Evolutionary conservation across 2,329 filamentous ascomycete genomes (phyloP), one percentile per base, ranked within the genome.

Genomic region (Nakataea oryzae): DNA sequence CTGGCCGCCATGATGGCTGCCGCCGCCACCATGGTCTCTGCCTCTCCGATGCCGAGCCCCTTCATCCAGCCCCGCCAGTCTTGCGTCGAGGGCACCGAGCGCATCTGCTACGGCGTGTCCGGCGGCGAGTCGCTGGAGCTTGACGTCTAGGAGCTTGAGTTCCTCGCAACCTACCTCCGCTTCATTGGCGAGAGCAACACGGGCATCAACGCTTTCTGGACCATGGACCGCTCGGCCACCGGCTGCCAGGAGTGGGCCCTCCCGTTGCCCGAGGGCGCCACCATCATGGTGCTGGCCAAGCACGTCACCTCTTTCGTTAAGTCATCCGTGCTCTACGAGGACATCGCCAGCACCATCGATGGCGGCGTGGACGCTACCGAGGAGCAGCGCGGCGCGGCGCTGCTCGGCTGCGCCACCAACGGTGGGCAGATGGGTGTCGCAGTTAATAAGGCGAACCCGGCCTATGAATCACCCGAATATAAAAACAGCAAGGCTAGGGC

Each of bases 221-320:
- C 59, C 56, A 68, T 68, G 66, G 63, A 64, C 14, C 17, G 17
- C 13, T 59, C 65, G 27, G 64, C 64, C 12, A 41, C 62, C 34
- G 62, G 67, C 62, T 70, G 69, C 60, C 64, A 62, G 28, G 68
- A 70, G 63, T 71, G 69, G 69, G 64, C 63, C 34, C 55, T 67
- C 0, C 17, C 41, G 41, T 21, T 29, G 28, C 28, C n/a, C 41
- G 21, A 54, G 17, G 41, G 55, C 34, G 67, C 65, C 41, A 66
- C 65, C 1, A 67, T 66, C 28, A 58, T 67, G 1, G 67, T 65
- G 2, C 62, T 69, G 14, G 67, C 67, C 59, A 70, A 71, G 67
- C 70, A 71, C 65, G 64, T 68, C 60, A 64, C 61, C 54, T 50
- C 60, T 12, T 58, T 55, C 41, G 32, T 63, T 54, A 64, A 65